Evolutionary conservation across 495 filamentous ascomycete genomes (phyloP), one percentile per base, ranked within the genome.

Genomic region (Trichoderma erinaceum): DNA sequence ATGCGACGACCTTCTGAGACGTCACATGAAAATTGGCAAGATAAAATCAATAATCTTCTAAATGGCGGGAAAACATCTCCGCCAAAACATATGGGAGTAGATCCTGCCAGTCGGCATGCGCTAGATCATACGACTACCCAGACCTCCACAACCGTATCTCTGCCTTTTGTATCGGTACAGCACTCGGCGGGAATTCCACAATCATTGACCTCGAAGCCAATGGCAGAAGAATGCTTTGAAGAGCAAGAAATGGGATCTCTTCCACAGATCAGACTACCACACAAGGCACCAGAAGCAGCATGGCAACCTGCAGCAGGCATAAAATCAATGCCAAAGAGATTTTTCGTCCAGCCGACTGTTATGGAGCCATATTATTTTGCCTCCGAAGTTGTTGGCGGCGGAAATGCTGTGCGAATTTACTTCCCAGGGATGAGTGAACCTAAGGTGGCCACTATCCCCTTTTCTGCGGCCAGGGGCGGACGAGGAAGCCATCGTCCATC

Each of bases 231-330:
- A 68, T 89, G 92, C 70, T 92, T 94, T 67, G 91, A 92, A 69
- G 89, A 93, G 73, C 89, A 90, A 68, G 91, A 92, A 75, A 89
- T 89, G 75, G 91, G 90, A 5, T 92, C 90, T 52, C 76, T 90
- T 25, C 90, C 90, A 13, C 82, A 85, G 43, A 85, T 94, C 18
- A 85, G 83, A 64, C 80, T 93, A 4, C 90, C 91, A 15, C 79
- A 78, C 27, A 82, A 81, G 68, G 83, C 86, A 32, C 87, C 89
- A 10, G 80, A 84, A 21, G 74, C 76, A 52, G 72, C 78, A 71
- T 79, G 86, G 85, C 73, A 79, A 73, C 76, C 78, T 38, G 73
- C 72, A n/a, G 75, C 77, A 15, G 29, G 75, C 27, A 68, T 69
- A 5, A 83, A 81, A 68, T 68, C 75, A 16, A 69, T 80, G 0